Evolutionary conservation across 495 filamentous ascomycete species (phyloP), one percentile per base, ranked within the genome.

Genomic region (Aspergillus coremiiformis): DNA sequence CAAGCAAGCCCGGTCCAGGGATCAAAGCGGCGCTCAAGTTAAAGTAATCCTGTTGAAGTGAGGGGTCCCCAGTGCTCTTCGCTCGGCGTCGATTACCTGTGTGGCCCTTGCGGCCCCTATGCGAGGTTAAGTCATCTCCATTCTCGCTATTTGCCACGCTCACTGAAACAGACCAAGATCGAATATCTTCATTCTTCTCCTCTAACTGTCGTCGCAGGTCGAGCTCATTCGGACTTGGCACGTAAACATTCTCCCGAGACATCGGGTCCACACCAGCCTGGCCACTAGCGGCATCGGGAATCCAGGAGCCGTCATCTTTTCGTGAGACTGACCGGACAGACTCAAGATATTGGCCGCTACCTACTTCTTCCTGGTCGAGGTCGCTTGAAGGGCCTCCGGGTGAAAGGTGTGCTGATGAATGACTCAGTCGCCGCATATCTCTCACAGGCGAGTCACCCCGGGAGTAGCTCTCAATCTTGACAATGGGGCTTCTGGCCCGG

Each of bases 381-480:
- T 61, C 70, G 39, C 60, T 69, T 10, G 65, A 61, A 21, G 44
- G 44, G 15, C 55, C 55, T 6, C 57, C 62, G 1, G 72, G 72
- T 10, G 72, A 69, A 17, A 78, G 63, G 52, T 75, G 70, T 6
- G 59, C 60, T 4, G 66, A 67, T 8, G 71, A 70, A 51, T 69
- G 66, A 49, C 68, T 66, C 11, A 54, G 60, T 23, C 63, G 66
- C 54, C 66, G 56, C 26, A 53, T 27, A 20, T 63, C 64, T 29
- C 66, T 60, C 35, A 64, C 65, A 5, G 77, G 77, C 2, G 76
- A 79, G 55, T 79, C 77, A 3, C 77, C 77, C 24, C 76, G 67
- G 24, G 69, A 69, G 39, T 70, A 70, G 32, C 53, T 71, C 29
- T 69, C 67, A 9, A 79, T 65, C 14, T 68, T 76, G 20, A 79